Base-by-base conservation (phyloP, 1,284 basidiomycete species). In the Boletus sp. region DNA sequence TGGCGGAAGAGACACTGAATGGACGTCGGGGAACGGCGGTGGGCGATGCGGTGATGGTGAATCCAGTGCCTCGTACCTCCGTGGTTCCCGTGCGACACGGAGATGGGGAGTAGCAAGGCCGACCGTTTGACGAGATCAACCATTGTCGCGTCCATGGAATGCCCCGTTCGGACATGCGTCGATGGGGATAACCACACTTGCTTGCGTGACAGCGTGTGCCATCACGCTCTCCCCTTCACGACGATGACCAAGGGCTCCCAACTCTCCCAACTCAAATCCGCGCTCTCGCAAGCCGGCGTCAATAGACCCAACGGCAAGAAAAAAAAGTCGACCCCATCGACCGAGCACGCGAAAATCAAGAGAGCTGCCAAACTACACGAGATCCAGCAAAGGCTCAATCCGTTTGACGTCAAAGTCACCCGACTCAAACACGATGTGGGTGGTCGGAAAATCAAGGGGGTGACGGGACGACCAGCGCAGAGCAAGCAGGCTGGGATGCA, bases 381-480 rank as follows among this genome's bases (percentile, higher is more conserved):
- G 72, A 97, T 99, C 64, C 88, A 94, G 64, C 81, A 87, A 65
- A 87, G 85, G 65, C 82, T 98, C 69, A 98, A 98, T 79, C 93
- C 93, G 31, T 99, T 99, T 77, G 97, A 99, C 74, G 83, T 89
- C 68, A 91, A 94, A 68, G 90, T 95, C 70, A 95, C 92, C 9
- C 93, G 90, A 74, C 81, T 93, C 52, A 98, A 98, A 78, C 93
- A 97, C 74, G 92, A 96, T 76, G 94, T 95, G 14, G 93, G 90
- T 10, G 96, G 94, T 21, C 80, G 92, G 52, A 94, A 89, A 73
- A 79, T 96, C 48, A 95, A 94, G 73, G 97, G 95, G 49, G 83
- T 89, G 0, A 81, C 79, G 5, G 97, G 96, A 7, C 83, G 86
- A 62, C 97, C 97, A 23, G 92, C 93, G 11, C 85, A 72, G 61